These are phyloP conservation scores for Fusarium sp. DNA, from an alignment of 2,329 filamentous ascomycete species.

Conservation along the genomic window DNA sequence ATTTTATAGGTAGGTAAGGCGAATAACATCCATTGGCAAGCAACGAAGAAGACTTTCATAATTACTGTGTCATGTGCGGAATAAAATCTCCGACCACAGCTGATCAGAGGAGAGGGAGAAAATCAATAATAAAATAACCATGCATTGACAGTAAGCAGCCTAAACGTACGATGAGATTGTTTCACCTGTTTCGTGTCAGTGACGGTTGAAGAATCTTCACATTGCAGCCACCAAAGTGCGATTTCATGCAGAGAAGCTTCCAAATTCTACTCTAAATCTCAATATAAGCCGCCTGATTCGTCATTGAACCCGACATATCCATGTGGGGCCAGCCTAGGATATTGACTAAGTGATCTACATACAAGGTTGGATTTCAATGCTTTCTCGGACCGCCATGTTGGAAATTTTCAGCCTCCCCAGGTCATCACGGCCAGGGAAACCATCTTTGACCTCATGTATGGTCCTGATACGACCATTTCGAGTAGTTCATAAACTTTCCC, in stretches of 20 bases:
- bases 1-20: neutral
- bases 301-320: conserved; percentile 7
- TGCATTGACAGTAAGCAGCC: neutral
- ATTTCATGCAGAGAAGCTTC: conserved; percentile 13
- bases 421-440: neutral
- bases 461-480: neutral
- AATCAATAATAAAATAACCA: neutral
- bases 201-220: neutral
- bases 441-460: neutral
- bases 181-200: neutral
- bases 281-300: conserved; percentile 20
- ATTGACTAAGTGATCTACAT: conserved; percentile 25
- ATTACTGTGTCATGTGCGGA: neutral
- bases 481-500: neutral
- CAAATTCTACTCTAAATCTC: conserved; percentile 11
- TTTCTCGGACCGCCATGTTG: neutral
- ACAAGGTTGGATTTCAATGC: conserved; percentile 16
- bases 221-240: neutral
- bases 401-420: neutral
- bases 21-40: neutral
- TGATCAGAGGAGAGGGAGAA: neutral
- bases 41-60: neutral
- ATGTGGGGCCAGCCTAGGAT: conserved; percentile 16
- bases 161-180: neutral
- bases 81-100: neutral